Base-by-base conservation (phyloP, 352 stramenopile species). In the Globisporangium barbulae region DNA sequence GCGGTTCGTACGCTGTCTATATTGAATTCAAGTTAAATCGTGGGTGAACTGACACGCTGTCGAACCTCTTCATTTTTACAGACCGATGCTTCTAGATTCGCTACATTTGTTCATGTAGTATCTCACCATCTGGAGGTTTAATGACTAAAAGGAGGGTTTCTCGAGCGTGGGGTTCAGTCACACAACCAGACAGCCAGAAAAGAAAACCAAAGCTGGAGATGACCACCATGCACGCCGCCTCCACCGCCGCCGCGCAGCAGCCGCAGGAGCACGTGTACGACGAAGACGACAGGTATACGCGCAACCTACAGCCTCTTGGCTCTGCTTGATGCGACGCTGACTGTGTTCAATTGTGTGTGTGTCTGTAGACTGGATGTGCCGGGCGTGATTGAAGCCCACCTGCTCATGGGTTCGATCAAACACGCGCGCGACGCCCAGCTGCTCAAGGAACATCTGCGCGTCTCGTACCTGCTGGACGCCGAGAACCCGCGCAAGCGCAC, bases 401-500 rank as follows among this genome's bases (percentile, higher is more conserved):
- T 90, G 57, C 67, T 90, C 30, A 71, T 90, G 58, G 79, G 79
- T 35, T 88, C 79, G n/a, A 71, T 88, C 21, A 71, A 78, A 35
- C 81, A 90, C 63, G 76, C 74, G 30, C 76, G 67, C 48, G 79
- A 90, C 70, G 72, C 74, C 48, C 60, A 64, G 42, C 71, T 90
- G 49, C 66, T 90, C 44, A 83, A 83, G 68, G 44, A 67, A 22
- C 83, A 85, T 54, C 59, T 89, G 61, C 61, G 73, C 31, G 73
- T 89, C 10, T 53, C 59, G 21, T 86, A 74, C 39, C 47, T 90
- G 21, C 58, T 90, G 41, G 79, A 90, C 59, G 78, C 64, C 2
- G 81, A 90, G 62, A 90, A 88, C 64, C 67, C 79, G n/a, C 79
- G 81, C 28, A 89, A 89, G 56, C 76, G 81, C 8, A 71, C 44